Base-by-base conservation (phyloP, 2,329 filamentous ascomycete species). In the Eutypa lata region DNA sequence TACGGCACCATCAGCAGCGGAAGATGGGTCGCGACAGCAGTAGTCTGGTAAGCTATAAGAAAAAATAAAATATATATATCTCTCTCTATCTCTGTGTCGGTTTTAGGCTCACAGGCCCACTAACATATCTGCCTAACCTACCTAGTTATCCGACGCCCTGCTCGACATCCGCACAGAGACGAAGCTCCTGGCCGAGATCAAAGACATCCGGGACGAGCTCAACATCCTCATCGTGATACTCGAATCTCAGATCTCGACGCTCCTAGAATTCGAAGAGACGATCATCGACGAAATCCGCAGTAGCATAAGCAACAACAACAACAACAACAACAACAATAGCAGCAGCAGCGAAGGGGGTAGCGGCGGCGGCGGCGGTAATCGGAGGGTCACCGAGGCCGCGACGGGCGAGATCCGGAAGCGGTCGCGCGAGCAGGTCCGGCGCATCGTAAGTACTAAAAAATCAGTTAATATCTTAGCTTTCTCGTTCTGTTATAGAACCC, bases 201-300 rank as follows among this genome's bases (percentile, higher is more conserved):
- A 87, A 62, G 84, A 88, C 60, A 86, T 88, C 50, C 78, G 82
- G 19, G 84, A 88, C 60, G 84, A 88, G 66, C 76, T 88, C 19
- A 82, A 82, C 61, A 87, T 87, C 69, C 79, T 88, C 28, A 66
- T 65, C 3, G 78, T 77, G 50, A 74, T 83, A 0, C 67, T 83
- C 1, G 72, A 76, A 46, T 72, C 79, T 33, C 80, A 83, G 57
- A 61, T 71, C 3, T 65, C 69, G 28, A 73, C 80, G 0, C 66
- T 82, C 1, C 68, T 65, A 2, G 75, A 80, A 45, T 73, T 83
- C 24, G 73, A 76, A 52, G 62, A 62, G 1, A 70, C 72, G 18
- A 70, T 83, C 10, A 60, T 59, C 1, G 70, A 73, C 5, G 68
- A 71, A 44, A 42, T 71, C 16, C 59, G 60, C 40, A 35, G 53